Evolutionary conservation across 345 rosid genomes (phyloP).

Genomic region (Populus simonii): DNA sequence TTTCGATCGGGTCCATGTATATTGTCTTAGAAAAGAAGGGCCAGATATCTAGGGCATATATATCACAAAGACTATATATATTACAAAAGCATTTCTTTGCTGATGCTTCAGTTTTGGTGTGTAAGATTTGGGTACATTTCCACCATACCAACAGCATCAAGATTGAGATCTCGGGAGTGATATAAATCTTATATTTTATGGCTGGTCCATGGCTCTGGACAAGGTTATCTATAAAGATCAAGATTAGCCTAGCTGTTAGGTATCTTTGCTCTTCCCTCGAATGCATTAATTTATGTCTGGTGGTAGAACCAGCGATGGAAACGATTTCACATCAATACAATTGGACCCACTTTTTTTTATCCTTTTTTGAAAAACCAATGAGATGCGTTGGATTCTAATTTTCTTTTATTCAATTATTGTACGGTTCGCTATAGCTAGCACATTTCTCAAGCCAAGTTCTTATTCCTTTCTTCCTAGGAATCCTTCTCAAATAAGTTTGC

Average conservation of each 20-base stretch:
- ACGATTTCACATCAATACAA: neutral
- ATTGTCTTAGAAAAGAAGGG: neutral
- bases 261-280: neutral
- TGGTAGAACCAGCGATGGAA: neutral
- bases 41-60: neutral
- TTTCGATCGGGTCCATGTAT: neutral
- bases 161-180: neutral
- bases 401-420: neutral
- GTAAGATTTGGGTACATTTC: neutral
- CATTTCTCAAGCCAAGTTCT: neutral
- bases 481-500: neutral
- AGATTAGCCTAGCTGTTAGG: conserved; percentile 25
- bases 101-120: neutral
- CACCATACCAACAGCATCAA: neutral
- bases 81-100: neutral
- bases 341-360: neutral
- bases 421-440: neutral
- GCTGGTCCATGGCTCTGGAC: neutral
- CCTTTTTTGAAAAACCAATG: neutral
- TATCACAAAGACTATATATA: neutral
- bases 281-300: neutral
- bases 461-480: neutral
- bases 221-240: neutral
- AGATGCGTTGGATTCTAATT: neutral
- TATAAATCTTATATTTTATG: neutral